A percentile compares a stretch with the other conserved stretches of the same genome.
phyloP scores from a whole-genome alignment of 345 rosid genomes.

The Sisymbrium altissimum region DNA sequence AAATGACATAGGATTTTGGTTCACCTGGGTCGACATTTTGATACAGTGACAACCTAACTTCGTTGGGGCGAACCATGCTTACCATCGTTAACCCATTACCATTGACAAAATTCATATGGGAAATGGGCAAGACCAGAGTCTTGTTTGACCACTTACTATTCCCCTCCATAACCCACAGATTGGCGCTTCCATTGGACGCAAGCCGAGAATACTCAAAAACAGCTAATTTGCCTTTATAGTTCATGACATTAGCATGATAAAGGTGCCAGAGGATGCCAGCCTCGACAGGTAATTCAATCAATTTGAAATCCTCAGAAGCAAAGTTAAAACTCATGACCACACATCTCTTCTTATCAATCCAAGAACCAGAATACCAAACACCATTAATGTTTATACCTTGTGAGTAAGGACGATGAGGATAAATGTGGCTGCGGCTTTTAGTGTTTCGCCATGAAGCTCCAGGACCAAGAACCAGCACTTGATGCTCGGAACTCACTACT shows the following conservation, averaged over 20 bases:
- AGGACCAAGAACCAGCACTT: slow-evolving; percentile 4
- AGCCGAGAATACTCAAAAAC: not conserved
- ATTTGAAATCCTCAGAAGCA: not conserved
- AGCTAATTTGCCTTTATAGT: not conserved
- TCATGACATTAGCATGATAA: not conserved
- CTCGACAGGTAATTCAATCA: not conserved
- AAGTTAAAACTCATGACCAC: not conserved
- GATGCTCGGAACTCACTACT: not conserved
- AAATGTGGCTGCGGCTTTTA: not conserved
- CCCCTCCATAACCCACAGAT: too few relatives aligned
- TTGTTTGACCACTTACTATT: too few relatives aligned
- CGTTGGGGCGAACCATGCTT: too few relatives aligned
- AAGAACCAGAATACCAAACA: not conserved
- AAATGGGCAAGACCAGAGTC: too few relatives aligned
- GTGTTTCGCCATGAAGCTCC: slow-evolving; percentile 8
- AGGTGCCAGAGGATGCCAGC: not conserved
- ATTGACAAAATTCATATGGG: too few relatives aligned
- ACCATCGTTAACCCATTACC: too few relatives aligned
- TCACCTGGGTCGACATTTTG: too few relatives aligned
- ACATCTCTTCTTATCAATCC: not conserved
- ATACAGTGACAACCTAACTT: too few relatives aligned
- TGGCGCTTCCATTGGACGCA: too few relatives aligned
- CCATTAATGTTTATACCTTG: not conserved
- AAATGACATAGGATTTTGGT: too few relatives aligned
- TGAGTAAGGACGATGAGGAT: not conserved